phyloP scores from a whole-genome alignment of 1,284 basidiomycete species.

The Melanopsichium pennsylvanicum region DNA sequence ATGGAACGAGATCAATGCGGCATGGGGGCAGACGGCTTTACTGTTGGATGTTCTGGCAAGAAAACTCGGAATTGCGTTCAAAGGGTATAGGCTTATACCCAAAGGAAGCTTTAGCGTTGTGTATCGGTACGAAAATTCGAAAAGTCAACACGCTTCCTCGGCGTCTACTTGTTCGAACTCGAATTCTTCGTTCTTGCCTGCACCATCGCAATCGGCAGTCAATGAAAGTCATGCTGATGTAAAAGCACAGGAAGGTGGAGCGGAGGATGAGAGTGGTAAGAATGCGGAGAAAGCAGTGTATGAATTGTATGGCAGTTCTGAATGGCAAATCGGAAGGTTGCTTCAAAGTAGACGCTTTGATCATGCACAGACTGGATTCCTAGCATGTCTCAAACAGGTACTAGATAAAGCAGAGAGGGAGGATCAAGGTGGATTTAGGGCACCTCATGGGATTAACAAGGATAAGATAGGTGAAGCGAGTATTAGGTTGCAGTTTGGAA shows the following conservation, averaged over 20 bases:
- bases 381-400: constrained; percentile 90
- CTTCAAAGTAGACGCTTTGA: constrained; percentile 95
- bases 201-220: background rate
- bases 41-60: constrained; percentile 80
- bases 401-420: constrained; percentile 78
- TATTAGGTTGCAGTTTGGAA: constrained; percentile 88
- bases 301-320: constrained; percentile 52
- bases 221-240: background rate
- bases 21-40: constrained; percentile 95
- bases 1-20: constrained; percentile 98
- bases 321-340: constrained; percentile 83
- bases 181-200: background rate
- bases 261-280: no score
- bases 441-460: constrained; percentile 88
- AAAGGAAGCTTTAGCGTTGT: constrained; percentile 54
- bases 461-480: constrained; percentile 96
- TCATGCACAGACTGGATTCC: constrained; percentile 91
- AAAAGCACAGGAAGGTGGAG: constrained; percentile 1
- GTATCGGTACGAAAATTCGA: constrained; percentile 29
- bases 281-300: constrained; percentile 49
- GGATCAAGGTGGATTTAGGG: constrained; percentile 77
- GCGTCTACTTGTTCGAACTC: constrained; percentile 4
- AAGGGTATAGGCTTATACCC: constrained; percentile 47
- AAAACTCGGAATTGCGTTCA: constrained; percentile 38
- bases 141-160: constrained; percentile 9